Evolutionary conservation across 441 rosid genomes (phyloP), one percentile per base, ranked within the genome.

Genomic region (Biscutella laevigata): DNA sequence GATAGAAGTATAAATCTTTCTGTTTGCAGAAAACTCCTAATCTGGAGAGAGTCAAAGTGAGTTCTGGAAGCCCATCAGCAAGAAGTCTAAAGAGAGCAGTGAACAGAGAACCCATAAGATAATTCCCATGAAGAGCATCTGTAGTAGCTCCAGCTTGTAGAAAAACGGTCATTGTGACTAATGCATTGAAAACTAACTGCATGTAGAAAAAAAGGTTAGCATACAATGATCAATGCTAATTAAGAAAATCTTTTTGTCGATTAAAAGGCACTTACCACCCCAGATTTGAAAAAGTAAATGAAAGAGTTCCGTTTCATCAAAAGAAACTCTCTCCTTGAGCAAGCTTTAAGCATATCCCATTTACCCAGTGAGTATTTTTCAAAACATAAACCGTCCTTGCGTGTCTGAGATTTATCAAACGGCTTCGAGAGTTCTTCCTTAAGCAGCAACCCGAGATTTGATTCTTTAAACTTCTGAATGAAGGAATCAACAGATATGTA

Each of bases 11-110:
- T 51, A 71, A 69, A 7, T 67, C 74, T 68, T 72, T 72, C 39
- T 84, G 94, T 52, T 79, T 81, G 72, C 69, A 57, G 55, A 81
- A 69, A n/a, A 81, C 81, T 3, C 79, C 72, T 17, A 79, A 60
- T 57, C 84, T 72, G 1, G 68, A 60, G 50, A 79, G 6, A 3
- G 82, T 84, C 61, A 81, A 44, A 26, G 65, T 40, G n/a, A 81
- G 62, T 62, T 84, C 94, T 37, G 80, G 77, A 28, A 74, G 35
- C 43, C 88, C 84, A 57, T 76, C 79, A 0, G 74, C 67, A 46
- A 70, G 35, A 38, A 84, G 76, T 65, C 78, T 77, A 48, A 81
- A 12, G 2, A 77, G 72, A 30, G 78, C 38, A 62, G 62, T 71
- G 65, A 69, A 84, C 37, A 81, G n/a, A 51, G 84, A 74, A 49